Conservation (phyloP, 2,329 filamentous ascomycete species). For the Aureobasidium sp. region DNA sequence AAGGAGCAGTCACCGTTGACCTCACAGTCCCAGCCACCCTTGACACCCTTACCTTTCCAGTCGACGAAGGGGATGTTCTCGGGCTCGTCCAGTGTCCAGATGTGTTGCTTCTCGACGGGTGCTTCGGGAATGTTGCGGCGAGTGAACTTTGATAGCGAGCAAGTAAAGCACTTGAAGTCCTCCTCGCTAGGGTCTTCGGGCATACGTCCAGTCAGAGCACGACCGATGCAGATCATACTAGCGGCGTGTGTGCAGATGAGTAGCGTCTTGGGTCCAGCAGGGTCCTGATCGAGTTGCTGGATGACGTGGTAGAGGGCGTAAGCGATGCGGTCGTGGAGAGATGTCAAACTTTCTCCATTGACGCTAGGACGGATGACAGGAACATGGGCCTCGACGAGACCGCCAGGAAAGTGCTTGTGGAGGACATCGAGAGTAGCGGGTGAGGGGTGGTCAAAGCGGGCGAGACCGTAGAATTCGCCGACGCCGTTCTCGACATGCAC, state of each 20-base stretch:
- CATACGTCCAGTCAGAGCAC: conserved; percentile 70
- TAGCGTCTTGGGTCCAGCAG: conserved; percentile 59
- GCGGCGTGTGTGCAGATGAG: conserved; percentile 88
- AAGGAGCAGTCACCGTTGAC: conserved; percentile 81
- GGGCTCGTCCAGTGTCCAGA: conserved; percentile 26
- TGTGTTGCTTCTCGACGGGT: conserved; percentile 14
- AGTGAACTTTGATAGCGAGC: conserved; percentile 65
- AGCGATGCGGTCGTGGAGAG: conserved; percentile 74
- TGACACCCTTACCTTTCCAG: conserved; percentile 59
- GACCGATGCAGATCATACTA: conserved; percentile 76
- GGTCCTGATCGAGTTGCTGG: conserved; percentile 58
- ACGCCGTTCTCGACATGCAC: conserved; percentile 37
- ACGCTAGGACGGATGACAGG: conserved; percentile 61
- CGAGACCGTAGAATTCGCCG: conserved; percentile 85
- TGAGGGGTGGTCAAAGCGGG: conserved; percentile 75
- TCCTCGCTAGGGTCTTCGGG: conserved; percentile 64
- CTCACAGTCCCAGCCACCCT: conserved; percentile 73
- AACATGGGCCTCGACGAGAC: conserved; percentile 41
- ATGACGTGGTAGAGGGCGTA: conserved; percentile 65
- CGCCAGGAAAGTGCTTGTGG: conserved; percentile 58
- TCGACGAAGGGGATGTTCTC: conserved; percentile 36
- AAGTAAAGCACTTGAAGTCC: conserved; percentile 82
- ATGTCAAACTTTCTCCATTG: conserved; percentile 70
- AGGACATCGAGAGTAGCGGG: conserved; percentile 62
- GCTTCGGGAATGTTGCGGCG: conserved; percentile 30